A percentile compares a stretch with the other conserved stretches of the same genome.
Conservation (phyloP, 108 stramenopile genomes). For the Skeletonema tropicum region DNA sequence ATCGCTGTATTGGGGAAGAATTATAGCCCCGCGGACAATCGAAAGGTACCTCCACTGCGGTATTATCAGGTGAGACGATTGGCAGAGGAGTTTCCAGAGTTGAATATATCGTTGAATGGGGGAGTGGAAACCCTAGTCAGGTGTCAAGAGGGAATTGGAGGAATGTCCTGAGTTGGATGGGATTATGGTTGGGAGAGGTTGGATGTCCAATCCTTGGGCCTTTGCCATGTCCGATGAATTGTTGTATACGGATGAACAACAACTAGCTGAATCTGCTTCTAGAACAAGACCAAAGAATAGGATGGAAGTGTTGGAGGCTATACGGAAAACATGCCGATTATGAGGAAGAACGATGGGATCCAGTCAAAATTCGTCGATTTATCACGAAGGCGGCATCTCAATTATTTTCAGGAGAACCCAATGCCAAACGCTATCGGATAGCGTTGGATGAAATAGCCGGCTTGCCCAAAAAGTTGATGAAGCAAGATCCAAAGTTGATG, state of each 20-base stretch:
- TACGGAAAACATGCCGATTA: conserved; percentile 80
- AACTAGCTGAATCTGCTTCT: not conserved
- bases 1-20: conserved; percentile 92
- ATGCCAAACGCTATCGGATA: conserved; percentile 82
- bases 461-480: conserved; percentile 56
- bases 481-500: conserved; percentile 16
- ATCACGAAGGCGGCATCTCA: conserved; percentile 76
- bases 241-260: conserved; percentile 47
- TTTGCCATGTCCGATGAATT: conserved; percentile 83
- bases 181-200: conserved; percentile 87
- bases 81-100: conserved; percentile 79
- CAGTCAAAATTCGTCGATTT: conserved; percentile 70
- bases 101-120: conserved; percentile 88
- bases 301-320: conserved; percentile 64
- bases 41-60: conserved; percentile 93
- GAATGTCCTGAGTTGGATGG: conserved; percentile 64
- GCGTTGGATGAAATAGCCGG: conserved; percentile 81
- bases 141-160: conserved; percentile 68
- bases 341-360: conserved; percentile 65
- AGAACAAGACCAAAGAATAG: conserved; percentile 61
- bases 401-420: conserved; percentile 84
- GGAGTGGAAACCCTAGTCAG: conserved; percentile 75
- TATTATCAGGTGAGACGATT: conserved; percentile 81
- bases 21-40: conserved; percentile 95
- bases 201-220: conserved; percentile 83